These are phyloP conservation scores for Strobilomyces dryophilus DNA, from an alignment of 768 basidiomycete genomes.

Conservation along the genomic window DNA sequence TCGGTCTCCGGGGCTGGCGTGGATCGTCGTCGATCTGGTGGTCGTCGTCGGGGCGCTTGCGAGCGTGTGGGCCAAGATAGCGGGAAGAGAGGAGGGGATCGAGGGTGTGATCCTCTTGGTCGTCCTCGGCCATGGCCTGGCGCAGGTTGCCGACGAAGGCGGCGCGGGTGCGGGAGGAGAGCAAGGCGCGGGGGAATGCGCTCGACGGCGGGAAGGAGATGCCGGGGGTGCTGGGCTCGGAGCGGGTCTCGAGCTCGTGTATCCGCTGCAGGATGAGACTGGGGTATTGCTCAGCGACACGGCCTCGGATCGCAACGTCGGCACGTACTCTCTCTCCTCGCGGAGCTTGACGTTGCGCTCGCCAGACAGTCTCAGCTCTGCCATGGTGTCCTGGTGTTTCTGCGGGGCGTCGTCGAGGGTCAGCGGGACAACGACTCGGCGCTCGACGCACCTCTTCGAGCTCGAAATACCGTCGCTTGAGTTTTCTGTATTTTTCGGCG, in stretches of 20 bases:
- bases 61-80: slow-evolving; percentile 42
- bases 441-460: slow-evolving; percentile 59
- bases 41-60: slow-evolving; percentile 44
- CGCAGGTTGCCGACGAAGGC: slow-evolving; percentile 46
- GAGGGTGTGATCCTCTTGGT: slow-evolving; percentile 39
- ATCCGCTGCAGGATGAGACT: slow-evolving; percentile 60
- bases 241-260: slow-evolving; percentile 51
- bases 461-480: slow-evolving; percentile 64
- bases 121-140: slow-evolving; percentile 43
- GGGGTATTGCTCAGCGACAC: slow-evolving; percentile 3
- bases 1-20: slow-evolving; percentile 36
- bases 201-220: slow-evolving; percentile 38
- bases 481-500: slow-evolving; percentile 57
- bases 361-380: slow-evolving; percentile 55
- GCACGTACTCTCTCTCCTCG: slow-evolving; percentile 58
- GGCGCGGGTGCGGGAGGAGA: slow-evolving; percentile 39
- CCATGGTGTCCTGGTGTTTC: slow-evolving; percentile 57
- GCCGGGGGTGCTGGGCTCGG: slow-evolving; percentile 28
- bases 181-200: slow-evolving; percentile 47
- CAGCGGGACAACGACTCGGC: not conserved
- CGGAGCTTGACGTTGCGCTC: slow-evolving; percentile 61
- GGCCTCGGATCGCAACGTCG: not conserved
- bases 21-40: slow-evolving; percentile 44
- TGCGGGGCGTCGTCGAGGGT: slow-evolving; percentile 21
- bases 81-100: slow-evolving; percentile 46